Percentiles rank a stretch among this genome's conserved stretches.
These are phyloP conservation scores for Penicillium frequentans DNA, from an alignment of 2,329 filamentous ascomycete species.

Conservation along the genomic window DNA sequence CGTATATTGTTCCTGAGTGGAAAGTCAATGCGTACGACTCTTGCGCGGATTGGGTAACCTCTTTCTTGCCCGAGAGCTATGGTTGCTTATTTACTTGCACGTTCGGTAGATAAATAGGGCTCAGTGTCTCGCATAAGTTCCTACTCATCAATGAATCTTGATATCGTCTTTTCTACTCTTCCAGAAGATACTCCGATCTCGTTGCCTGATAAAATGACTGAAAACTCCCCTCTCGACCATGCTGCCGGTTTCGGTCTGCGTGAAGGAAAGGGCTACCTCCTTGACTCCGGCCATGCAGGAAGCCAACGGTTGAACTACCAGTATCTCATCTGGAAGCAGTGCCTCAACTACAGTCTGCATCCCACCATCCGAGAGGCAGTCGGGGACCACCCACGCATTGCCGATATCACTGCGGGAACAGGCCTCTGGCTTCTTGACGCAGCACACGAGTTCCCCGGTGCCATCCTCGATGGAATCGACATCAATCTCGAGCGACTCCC, in stretches of 20 bases:
- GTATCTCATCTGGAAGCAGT: conserved; percentile 30
- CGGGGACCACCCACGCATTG: conserved; percentile 12
- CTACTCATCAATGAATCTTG: neutral
- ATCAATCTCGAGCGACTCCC: conserved; percentile 25
- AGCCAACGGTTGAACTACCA: conserved; percentile 27
- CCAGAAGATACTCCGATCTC: neutral
- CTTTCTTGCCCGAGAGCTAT: no score
- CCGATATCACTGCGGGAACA: conserved; percentile 30
- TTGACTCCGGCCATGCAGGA: conserved; percentile 10
- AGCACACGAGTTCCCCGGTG: conserved; percentile 16
- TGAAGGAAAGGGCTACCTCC: conserved; percentile 10
- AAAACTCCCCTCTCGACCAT: neutral
- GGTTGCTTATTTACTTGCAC: no score
- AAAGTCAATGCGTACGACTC: no score
- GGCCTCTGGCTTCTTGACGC: conserved; percentile 29
- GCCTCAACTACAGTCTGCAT: conserved; percentile 28
- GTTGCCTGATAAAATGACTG: neutral
- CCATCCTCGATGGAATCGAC: conserved; percentile 25
- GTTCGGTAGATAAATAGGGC: neutral
- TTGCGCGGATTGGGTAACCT: no score
- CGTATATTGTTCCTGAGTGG: no score
- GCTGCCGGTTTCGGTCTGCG: conserved; percentile 2
- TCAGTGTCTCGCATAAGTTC: neutral
- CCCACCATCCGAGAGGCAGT: conserved; percentile 19
- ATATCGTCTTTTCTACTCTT: neutral